Evolutionary conservation across 2,329 filamentous ascomycete species (phyloP).

Genomic region (Lecanoromycetidae sp.): DNA sequence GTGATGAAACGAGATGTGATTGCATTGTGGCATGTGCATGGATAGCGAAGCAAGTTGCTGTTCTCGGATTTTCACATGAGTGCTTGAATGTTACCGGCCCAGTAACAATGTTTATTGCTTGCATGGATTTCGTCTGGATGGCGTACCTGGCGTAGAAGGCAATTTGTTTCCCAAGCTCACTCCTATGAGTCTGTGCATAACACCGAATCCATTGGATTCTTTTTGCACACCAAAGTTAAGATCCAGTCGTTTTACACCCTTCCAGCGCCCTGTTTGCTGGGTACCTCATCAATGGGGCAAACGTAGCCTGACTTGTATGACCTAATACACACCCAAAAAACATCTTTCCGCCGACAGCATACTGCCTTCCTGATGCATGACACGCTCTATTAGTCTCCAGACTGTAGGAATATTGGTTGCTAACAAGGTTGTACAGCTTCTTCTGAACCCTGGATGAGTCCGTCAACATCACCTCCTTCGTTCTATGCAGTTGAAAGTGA

Average conservation of each 20-base stretch:
- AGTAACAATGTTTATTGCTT: too few relatives aligned
- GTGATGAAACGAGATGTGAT: not conserved
- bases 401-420: slow-evolving; percentile 23
- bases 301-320: slow-evolving; percentile 11
- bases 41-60: not conserved
- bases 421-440: slow-evolving; percentile 22
- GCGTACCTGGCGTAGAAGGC: too few relatives aligned
- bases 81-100: not conserved
- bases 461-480: not conserved
- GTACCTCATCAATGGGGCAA: slow-evolving; percentile 17
- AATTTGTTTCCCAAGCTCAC: slow-evolving; percentile 23
- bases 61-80: too few relatives aligned
- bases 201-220: slow-evolving; percentile 16
- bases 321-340: not conserved
- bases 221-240: too few relatives aligned
- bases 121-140: not conserved
- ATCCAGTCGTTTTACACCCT: too few relatives aligned
- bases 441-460: not conserved
- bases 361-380: slow-evolving; percentile 25
- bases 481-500: not conserved
- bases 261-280: not conserved
- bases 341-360: not conserved
- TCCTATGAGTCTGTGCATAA: slow-evolving; percentile 16
- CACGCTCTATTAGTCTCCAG: slow-evolving; percentile 25
- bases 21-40: not conserved